phyloP scores from a whole-genome alignment of 2,329 filamentous ascomycete genomes.

The Cordyceps militaris region DNA sequence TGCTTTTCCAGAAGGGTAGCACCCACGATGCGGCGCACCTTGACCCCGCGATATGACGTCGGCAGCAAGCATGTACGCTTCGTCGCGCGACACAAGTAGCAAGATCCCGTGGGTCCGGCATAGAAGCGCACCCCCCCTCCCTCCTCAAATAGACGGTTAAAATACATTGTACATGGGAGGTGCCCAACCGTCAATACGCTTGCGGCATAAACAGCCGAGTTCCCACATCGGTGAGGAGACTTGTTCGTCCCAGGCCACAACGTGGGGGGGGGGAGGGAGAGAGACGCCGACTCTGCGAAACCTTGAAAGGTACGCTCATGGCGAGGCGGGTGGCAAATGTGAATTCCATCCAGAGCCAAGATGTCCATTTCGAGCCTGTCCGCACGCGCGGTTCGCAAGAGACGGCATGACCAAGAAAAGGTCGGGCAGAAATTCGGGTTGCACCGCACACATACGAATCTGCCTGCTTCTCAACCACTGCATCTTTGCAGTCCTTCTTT shows the following conservation, averaged over 20 bases:
- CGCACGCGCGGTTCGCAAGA: not conserved
- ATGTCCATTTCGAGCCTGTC: not conserved
- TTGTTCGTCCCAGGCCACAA: not conserved
- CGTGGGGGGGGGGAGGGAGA: not conserved
- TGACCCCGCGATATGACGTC: slow-evolving; percentile 1
- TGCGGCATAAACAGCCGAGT: not conserved
- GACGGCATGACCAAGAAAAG: not conserved
- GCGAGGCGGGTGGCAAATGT: not conserved
- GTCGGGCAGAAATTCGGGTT: slow-evolving; percentile 10
- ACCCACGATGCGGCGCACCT: not conserved
- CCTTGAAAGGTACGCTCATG: not conserved
- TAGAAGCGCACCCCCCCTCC: not conserved
- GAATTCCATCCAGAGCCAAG: not conserved
- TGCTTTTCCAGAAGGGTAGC: no score
- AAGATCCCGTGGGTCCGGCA: not conserved
- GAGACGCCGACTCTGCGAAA: no score
- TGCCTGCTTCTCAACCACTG: not conserved
- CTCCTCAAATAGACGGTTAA: no score
- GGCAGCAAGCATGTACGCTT: not conserved
- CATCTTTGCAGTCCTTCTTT: not conserved
- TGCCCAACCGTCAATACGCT: not conserved
- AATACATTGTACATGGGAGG: not conserved
- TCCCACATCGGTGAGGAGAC: slow-evolving; percentile 10
- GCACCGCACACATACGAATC: not conserved
- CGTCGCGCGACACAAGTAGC: not conserved